Evolutionary conservation across 495 filamentous ascomycete species (phyloP).

Genomic region (Podospora fimiseda): DNA sequence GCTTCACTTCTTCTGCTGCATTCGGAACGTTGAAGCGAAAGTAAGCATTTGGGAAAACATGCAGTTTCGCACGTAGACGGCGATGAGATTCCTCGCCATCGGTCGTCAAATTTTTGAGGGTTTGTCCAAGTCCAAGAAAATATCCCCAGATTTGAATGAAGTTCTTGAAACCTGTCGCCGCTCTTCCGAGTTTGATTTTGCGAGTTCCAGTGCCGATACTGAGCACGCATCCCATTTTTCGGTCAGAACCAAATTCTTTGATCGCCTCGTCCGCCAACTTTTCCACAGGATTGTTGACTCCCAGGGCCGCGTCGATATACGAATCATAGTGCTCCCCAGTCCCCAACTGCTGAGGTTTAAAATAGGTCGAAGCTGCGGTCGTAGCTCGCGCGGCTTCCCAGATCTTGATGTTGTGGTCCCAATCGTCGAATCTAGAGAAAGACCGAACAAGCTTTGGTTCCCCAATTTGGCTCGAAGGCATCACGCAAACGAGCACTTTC

Average conservation of each 20-base stretch:
- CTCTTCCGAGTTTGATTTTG: conserved; percentile 1
- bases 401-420: conserved; percentile 14
- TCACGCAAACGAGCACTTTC: conserved; percentile 13
- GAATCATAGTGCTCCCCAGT: not conserved
- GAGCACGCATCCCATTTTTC: conserved; percentile 7
- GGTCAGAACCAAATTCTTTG: not conserved
- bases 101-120: conserved; percentile 11
- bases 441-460: conserved; percentile 1
- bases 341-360: conserved; percentile 16
- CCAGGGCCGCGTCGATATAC: conserved; percentile 9
- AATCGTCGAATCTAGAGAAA: conserved; percentile 2
- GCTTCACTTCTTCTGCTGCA: conserved; percentile 67
- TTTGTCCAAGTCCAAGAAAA: not conserved
- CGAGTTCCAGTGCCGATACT: conserved; percentile 14
- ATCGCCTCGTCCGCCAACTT: conserved; percentile 3
- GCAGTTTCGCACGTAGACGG: not conserved
- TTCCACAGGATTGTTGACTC: conserved; percentile 9
- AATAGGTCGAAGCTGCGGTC: conserved; percentile 25
- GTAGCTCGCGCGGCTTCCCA: conserved; percentile 28
- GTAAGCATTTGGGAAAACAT: conserved; percentile 1
- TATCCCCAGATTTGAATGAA: not conserved
- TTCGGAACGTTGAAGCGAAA: conserved; percentile 36
- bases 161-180: not conserved
- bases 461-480: conserved; percentile 3
- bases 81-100: conserved; percentile 8